Conservation (phyloP, 2,329 filamentous ascomycete species). For the Fusarium drepaniforme region DNA sequence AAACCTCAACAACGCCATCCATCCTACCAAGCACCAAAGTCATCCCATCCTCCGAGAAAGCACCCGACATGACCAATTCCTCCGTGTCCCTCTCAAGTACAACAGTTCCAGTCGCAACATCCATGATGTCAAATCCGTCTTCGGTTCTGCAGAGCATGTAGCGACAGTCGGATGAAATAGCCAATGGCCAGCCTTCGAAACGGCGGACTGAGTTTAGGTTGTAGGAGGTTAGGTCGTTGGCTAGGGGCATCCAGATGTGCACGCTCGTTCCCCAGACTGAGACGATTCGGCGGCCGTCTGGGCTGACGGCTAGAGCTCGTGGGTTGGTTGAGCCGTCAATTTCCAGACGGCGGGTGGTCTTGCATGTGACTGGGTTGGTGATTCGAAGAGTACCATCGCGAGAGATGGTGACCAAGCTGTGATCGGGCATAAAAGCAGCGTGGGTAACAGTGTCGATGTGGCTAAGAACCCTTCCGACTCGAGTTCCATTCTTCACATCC, state of each 20-base stretch:
- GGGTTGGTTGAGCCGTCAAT: conserved; percentile 48
- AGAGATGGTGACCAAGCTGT: conserved; percentile 51
- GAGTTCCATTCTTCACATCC: conserved; percentile 45
- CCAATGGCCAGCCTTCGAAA: conserved; percentile 56
- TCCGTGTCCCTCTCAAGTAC: conserved; percentile 43
- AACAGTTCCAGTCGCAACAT: conserved; percentile 50
- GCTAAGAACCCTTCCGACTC: conserved; percentile 48
- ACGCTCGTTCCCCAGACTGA: conserved; percentile 55
- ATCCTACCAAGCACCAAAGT: conserved; percentile 51
- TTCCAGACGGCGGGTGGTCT: conserved; percentile 54
- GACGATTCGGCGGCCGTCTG: conserved; percentile 49
- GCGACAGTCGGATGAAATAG: conserved; percentile 53
- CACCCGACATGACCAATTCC: conserved; percentile 50
- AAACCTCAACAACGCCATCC: conserved; percentile 50
- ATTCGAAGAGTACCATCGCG: conserved; percentile 54
- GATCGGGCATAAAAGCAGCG: conserved; percentile 50
- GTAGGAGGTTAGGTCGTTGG: conserved; percentile 51
- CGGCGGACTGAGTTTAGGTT: conserved; percentile 49
- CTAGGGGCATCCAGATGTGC: conserved; percentile 52
- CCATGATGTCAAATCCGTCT: conserved; percentile 56
- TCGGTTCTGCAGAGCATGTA: conserved; percentile 56
- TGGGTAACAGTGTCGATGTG: conserved; percentile 55
- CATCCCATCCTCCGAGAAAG: conserved; percentile 49
- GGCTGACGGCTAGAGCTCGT: conserved; percentile 49
- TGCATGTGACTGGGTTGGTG: conserved; percentile 47